A percentile compares a stretch with the other conserved stretches of the same genome.
Evolutionary conservation across 768 basidiomycete genomes (phyloP).

Genomic region (Amanita molliuscula): DNA sequence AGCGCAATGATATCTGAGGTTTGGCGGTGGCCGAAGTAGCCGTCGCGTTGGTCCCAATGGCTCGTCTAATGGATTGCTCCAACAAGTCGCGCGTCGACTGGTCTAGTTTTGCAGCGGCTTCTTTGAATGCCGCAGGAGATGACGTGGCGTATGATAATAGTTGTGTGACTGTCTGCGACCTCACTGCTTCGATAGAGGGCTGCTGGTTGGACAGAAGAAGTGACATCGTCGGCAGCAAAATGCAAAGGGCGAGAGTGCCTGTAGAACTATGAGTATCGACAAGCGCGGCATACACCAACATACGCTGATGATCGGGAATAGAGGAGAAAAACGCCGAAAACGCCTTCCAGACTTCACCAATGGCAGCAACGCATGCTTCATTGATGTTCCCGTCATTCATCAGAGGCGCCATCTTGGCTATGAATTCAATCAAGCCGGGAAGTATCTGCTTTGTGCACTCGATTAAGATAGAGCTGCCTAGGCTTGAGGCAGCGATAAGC

Average conservation of each 20-base stretch:
- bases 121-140: conserved; percentile 73
- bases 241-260: conserved; percentile 61
- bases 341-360: conserved; percentile 77
- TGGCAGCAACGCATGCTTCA: conserved; percentile 48
- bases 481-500: conserved; percentile 58
- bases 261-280: background rate
- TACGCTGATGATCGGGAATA: conserved; percentile 52
- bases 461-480: conserved; percentile 56
- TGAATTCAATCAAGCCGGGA: conserved; percentile 72
- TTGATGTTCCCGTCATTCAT: conserved; percentile 47
- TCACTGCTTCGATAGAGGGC: conserved; percentile 31
- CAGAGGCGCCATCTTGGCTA: conserved; percentile 56
- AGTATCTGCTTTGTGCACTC: conserved; percentile 65
- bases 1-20: conserved; percentile 71
- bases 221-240: conserved; percentile 67
- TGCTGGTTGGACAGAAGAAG: conserved; percentile 53
- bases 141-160: conserved; percentile 63
- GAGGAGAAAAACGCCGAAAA: conserved; percentile 54
- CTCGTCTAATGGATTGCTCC: conserved; percentile 71
- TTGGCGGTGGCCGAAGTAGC: conserved; percentile 29
- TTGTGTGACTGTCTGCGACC: conserved; percentile 51
- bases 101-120: conserved; percentile 64
- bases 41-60: conserved; percentile 40
- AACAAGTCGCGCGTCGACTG: conserved; percentile 45
- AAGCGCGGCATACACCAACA: conserved; percentile 17